Conservation (phyloP, 768 basidiomycete genomes). For the Solioccasus polychromus region DNA sequence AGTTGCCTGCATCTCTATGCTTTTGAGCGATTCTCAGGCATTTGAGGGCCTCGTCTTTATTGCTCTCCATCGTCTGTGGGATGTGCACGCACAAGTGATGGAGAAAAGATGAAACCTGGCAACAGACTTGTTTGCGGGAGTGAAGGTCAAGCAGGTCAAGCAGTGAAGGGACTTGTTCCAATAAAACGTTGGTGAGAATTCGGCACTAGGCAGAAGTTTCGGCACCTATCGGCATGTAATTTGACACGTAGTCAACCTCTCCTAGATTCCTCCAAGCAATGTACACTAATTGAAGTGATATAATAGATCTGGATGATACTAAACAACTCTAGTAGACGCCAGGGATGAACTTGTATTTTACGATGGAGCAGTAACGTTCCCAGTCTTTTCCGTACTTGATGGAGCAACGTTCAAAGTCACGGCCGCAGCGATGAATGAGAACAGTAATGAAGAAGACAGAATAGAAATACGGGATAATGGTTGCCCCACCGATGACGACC, state of each 20-base stretch:
- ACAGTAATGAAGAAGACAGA: constrained; percentile 95
- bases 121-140: constrained; percentile 4
- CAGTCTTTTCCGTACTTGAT: constrained; percentile 94
- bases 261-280: background rate
- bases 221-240: background rate
- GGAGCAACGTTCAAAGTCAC: constrained; percentile 95
- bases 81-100: constrained; percentile 7
- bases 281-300: constrained; percentile 5
- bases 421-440: constrained; percentile 83
- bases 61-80: constrained; percentile 63
- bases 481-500: constrained; percentile 67
- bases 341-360: constrained; percentile 90
- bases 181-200: constrained; percentile 24
- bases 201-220: constrained; percentile 4
- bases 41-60: constrained; percentile 86
- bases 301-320: constrained; percentile 12
- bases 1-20: constrained; percentile 69
- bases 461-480: constrained; percentile 94
- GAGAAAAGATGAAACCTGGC: constrained; percentile 5
- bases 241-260: constrained; percentile 10
- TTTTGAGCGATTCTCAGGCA: constrained; percentile 78
- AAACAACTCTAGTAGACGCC: constrained; percentile 66
- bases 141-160: background rate
- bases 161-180: constrained; percentile 2
- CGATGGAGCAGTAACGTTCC: constrained; percentile 84